Conservation (phyloP, 495 filamentous ascomycete species). For the Penicillium cosmopolitanum region DNA sequence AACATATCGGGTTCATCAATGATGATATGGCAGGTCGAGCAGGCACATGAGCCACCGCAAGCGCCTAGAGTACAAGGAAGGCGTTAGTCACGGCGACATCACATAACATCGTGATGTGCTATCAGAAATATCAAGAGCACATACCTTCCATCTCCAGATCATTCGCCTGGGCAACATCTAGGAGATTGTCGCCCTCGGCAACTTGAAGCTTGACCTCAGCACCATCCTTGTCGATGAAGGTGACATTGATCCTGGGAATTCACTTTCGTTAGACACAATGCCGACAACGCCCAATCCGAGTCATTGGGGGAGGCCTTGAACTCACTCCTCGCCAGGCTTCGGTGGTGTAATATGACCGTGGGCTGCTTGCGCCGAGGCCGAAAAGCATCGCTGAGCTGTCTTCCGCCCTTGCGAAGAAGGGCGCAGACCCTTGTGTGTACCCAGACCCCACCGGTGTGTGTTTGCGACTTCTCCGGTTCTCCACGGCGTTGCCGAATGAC, state of each 20-base stretch:
- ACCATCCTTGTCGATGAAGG: slow-evolving; percentile 94
- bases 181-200: slow-evolving; percentile 81
- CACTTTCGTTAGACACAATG: neutral
- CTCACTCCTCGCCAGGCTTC: slow-evolving; percentile 93
- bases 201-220: slow-evolving; percentile 75
- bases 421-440: slow-evolving; percentile 14
- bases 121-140: slow-evolving; percentile 5
- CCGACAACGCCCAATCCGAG: neutral
- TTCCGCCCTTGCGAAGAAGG: slow-evolving; percentile 31
- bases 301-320: slow-evolving; percentile 2
- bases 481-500: slow-evolving; percentile 28
- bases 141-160: slow-evolving; percentile 96
- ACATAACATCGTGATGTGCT: neutral
- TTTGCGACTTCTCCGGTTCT: slow-evolving; percentile 22
- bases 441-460: slow-evolving; percentile 16
- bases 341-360: slow-evolving; percentile 86
- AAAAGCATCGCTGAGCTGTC: slow-evolving; percentile 61
- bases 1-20: slow-evolving; percentile 82
- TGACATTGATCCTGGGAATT: slow-evolving; percentile 72
- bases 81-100: neutral
- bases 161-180: slow-evolving; percentile 92
- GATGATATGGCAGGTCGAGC: slow-evolving; percentile 97
- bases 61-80: slow-evolving; percentile 57
- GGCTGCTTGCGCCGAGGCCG: slow-evolving; percentile 56
- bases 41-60: slow-evolving; percentile 94